Percentiles rank a stretch among this genome's conserved stretches.
Evolutionary conservation across 768 basidiomycete species (phyloP).

Genomic region (Gloeopeniophorella convolvens): DNA sequence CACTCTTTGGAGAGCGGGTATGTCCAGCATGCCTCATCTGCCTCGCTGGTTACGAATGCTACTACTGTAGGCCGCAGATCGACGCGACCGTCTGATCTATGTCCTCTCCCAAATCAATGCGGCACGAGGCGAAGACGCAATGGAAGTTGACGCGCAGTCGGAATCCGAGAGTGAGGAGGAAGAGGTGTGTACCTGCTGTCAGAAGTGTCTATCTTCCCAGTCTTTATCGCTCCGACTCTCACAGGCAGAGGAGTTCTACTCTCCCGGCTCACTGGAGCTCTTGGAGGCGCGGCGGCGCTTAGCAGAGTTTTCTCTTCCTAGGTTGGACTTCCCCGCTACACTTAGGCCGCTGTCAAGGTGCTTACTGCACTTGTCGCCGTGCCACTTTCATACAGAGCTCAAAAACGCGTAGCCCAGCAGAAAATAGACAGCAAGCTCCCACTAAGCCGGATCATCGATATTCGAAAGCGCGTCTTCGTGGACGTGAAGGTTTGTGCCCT

Average conservation of each 20-base stretch:
- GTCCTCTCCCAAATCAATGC: slow-evolving; percentile 91
- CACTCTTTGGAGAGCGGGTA: slow-evolving; percentile 95
- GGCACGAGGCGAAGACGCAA: slow-evolving; percentile 74
- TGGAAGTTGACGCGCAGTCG: slow-evolving; percentile 66
- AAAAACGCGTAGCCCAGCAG: slow-evolving; percentile 90
- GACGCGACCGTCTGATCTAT: slow-evolving; percentile 91
- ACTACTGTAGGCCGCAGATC: slow-evolving; percentile 75
- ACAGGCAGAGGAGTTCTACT: slow-evolving; percentile 93
- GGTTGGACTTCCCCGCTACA: slow-evolving; percentile 69
- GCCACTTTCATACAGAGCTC: slow-evolving; percentile 69
- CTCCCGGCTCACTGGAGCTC: slow-evolving; percentile 82
- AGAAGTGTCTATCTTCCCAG: neutral
- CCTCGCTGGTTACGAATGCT: slow-evolving; percentile 17
- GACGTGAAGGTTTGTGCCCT: slow-evolving; percentile 71
- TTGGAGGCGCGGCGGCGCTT: slow-evolving; percentile 78
- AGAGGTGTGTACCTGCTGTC: slow-evolving; percentile 42
- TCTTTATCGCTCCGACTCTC: slow-evolving; percentile 4
- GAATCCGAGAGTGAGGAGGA: slow-evolving; percentile 68
- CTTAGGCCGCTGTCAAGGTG: slow-evolving; percentile 57
- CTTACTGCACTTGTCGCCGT: slow-evolving; percentile 51
- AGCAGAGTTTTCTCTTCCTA: slow-evolving; percentile 91
- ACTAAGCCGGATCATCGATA: slow-evolving; percentile 82
- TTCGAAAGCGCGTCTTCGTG: slow-evolving; percentile 83
- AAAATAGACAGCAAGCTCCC: slow-evolving; percentile 83
- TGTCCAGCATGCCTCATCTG: slow-evolving; percentile 29